Evolutionary conservation across 2,329 filamentous ascomycete genomes (phyloP).

Genomic region (Fusarium sublunatum): DNA sequence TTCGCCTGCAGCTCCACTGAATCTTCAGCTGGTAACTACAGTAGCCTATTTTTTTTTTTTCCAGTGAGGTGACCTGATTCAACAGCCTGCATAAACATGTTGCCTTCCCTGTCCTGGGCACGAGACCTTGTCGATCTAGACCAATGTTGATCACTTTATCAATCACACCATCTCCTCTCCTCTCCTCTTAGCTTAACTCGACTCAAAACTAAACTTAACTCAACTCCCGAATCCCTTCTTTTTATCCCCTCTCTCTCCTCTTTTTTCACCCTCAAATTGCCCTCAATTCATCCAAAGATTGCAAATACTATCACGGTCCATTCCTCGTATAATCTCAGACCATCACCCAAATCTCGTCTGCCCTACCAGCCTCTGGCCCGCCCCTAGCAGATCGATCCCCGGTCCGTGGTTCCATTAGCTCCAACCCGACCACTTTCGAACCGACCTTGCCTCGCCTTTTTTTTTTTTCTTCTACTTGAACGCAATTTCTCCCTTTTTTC

Average conservation of each 20-base stretch:
- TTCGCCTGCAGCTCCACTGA: too few species aligned
- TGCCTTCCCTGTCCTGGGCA: constrained; percentile 19
- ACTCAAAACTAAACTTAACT: too few species aligned
- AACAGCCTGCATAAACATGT: too few species aligned
- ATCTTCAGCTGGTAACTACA: too few species aligned
- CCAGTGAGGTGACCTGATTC: too few species aligned
- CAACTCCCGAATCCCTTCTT: not conserved
- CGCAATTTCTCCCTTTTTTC: constrained; percentile 27
- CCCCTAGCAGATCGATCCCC: constrained; percentile 22
- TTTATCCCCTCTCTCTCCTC: not conserved
- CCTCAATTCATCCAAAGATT: not conserved
- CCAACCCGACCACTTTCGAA: constrained; percentile 15
- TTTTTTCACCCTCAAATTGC: not conserved
- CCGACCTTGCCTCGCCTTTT: constrained; percentile 26
- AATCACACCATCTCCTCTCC: too few species aligned
- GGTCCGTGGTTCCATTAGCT: constrained; percentile 31
- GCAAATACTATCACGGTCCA: not conserved
- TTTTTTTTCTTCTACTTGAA: not conserved
- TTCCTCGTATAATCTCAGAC: not conserved
- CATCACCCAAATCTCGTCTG: not conserved
- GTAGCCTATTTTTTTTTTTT: too few species aligned
- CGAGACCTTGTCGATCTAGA: constrained; percentile 31
- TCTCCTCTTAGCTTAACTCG: too few species aligned
- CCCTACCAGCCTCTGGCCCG: constrained; percentile 1
- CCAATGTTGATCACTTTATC: too few species aligned